Conservation (phyloP, 495 filamentous ascomycete genomes). For the Talaromyces adpressus region DNA sequence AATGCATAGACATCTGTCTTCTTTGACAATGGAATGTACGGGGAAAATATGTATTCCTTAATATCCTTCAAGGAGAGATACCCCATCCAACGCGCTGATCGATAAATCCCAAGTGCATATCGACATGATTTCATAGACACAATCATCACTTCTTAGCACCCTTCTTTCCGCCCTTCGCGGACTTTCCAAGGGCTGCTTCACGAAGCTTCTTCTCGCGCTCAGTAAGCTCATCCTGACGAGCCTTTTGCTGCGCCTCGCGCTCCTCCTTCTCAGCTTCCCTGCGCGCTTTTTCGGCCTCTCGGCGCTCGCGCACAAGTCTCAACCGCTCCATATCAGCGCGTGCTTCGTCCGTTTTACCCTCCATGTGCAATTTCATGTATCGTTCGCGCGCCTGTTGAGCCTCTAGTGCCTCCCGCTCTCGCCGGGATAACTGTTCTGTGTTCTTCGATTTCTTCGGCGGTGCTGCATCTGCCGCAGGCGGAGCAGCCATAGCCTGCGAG, state of each 20-base stretch:
- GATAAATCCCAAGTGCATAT: neutral
- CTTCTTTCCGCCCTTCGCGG: constrained; percentile 32
- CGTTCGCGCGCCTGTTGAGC: constrained; percentile 82
- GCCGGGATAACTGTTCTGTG: constrained; percentile 57
- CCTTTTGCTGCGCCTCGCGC: constrained; percentile 52
- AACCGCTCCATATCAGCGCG: constrained; percentile 84
- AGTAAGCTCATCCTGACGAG: constrained; percentile 22
- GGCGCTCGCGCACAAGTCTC: constrained; percentile 70
- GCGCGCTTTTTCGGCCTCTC: constrained; percentile 73
- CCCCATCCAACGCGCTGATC: neutral
- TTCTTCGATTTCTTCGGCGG: constrained; percentile 15
- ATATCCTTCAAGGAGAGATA: neutral
- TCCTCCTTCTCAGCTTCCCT: constrained; percentile 81
- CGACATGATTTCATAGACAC: neutral
- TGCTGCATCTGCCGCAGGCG: constrained; percentile 25
- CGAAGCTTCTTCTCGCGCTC: constrained; percentile 31
- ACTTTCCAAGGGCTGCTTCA: constrained; percentile 23
- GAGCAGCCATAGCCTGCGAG: constrained; percentile 46
- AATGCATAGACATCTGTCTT: neutral
- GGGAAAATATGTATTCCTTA: neutral
- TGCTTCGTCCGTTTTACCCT: constrained; percentile 95
- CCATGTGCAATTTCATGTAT: constrained; percentile 89
- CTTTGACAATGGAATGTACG: neutral
- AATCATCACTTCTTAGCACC: constrained; percentile 19
- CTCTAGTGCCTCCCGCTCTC: constrained; percentile 84